These are phyloP conservation scores for Metschnikowia orientalis DNA, from an alignment of 805 yeast genomes.

Conservation along the genomic window DNA sequence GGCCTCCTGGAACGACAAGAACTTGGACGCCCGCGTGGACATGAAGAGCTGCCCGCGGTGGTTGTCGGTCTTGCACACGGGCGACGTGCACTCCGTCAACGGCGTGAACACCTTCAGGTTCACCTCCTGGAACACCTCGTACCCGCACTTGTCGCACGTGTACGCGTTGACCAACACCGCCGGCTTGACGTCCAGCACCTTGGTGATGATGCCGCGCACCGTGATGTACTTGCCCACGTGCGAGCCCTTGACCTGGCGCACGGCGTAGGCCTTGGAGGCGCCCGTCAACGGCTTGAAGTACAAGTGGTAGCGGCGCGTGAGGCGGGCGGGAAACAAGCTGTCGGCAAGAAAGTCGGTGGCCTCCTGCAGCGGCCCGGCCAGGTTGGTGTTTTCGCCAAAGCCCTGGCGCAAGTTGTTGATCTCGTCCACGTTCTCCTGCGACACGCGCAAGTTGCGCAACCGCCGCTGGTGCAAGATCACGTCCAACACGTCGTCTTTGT, in stretches of 20 bases:
- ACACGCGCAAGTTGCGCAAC: slow-evolving; percentile 70
- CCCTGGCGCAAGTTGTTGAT: slow-evolving; percentile 40
- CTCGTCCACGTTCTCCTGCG: slow-evolving; percentile 64
- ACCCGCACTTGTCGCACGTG: slow-evolving; percentile 96
- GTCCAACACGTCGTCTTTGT: slow-evolving; percentile 87
- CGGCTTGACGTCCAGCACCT: slow-evolving; percentile 96
- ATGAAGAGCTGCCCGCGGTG: slow-evolving; percentile 85
- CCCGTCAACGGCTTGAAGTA: slow-evolving; percentile 78
- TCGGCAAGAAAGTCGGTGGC: slow-evolving; percentile 21
- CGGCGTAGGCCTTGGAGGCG: slow-evolving; percentile 63
- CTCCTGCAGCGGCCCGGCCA: slow-evolving; percentile 12
- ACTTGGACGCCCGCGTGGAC: slow-evolving; percentile 94
- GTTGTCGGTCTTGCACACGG: slow-evolving; percentile 71
- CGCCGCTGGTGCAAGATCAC: slow-evolving; percentile 88
- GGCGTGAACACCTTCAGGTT: slow-evolving; percentile 81
- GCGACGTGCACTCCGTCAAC: slow-evolving; percentile 79
- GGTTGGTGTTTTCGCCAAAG: slow-evolving; percentile 24
- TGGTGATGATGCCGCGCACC: slow-evolving; percentile 88
- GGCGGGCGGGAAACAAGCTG: slow-evolving; percentile 74
- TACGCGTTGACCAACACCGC: slow-evolving; percentile 87
- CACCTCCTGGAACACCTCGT: slow-evolving; percentile 94
- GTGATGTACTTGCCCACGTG: slow-evolving; percentile 85
- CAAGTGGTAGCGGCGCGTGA: slow-evolving; percentile 80
- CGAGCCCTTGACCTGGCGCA: slow-evolving; percentile 82
- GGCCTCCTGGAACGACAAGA: slow-evolving; percentile 92